phyloP scores from a whole-genome alignment of 345 rosid genomes.

The Mangifera indica region DNA sequence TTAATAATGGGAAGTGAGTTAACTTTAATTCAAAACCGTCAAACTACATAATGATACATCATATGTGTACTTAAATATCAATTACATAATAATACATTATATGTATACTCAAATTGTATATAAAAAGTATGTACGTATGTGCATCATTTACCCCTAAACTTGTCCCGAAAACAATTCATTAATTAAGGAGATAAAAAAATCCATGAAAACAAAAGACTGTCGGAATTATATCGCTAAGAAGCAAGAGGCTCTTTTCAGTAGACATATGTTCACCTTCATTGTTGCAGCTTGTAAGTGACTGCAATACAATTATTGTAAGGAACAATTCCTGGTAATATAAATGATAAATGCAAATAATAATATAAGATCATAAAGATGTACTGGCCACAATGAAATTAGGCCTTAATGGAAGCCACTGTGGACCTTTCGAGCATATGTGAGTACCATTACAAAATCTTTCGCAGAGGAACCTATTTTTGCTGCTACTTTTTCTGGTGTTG shows the following conservation, averaged over 20 bases:
- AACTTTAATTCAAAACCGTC: too few relatives aligned
- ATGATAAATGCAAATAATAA: constrained; percentile 12
- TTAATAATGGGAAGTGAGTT: too few relatives aligned
- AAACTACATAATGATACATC: too few relatives aligned
- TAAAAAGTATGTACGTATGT: too few relatives aligned
- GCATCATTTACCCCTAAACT: neutral
- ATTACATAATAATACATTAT: too few relatives aligned
- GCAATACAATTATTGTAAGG: neutral
- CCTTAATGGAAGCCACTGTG: constrained; percentile 15
- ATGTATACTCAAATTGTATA: too few relatives aligned
- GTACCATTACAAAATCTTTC: constrained; percentile 75
- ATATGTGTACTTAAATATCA: too few relatives aligned
- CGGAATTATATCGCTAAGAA: neutral
- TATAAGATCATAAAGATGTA: neutral
- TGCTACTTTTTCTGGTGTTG: constrained; percentile 46
- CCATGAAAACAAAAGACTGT: neutral
- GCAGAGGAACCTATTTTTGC: constrained; percentile 73
- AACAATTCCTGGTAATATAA: constrained; percentile 8
- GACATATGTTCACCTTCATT: neutral
- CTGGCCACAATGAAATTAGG: neutral
- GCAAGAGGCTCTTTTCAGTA: neutral
- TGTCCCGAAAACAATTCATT: neutral
- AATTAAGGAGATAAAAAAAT: too few relatives aligned
- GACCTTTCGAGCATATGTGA: constrained; percentile 59
- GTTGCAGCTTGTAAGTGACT: neutral